A percentile compares a stretch with the other conserved stretches of the same genome.
These are phyloP conservation scores for Bacterosira constricta DNA, from an alignment of 108 stramenopile genomes.

Conservation along the genomic window DNA sequence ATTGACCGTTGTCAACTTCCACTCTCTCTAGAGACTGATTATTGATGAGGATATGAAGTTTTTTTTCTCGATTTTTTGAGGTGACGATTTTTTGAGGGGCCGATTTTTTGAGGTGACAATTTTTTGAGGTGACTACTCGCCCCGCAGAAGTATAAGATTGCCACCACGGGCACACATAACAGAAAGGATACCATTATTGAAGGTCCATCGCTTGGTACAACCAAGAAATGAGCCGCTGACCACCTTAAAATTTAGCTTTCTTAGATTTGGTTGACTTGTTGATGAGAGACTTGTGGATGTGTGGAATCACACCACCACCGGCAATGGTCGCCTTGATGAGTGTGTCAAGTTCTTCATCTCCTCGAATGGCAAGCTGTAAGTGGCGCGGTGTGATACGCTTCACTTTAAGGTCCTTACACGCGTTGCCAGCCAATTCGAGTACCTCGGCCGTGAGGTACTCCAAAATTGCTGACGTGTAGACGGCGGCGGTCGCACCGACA, in stretches of 20 bases:
- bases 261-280: constrained; percentile 1
- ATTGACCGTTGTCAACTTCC: background rate
- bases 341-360: constrained; percentile 98
- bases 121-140: background rate
- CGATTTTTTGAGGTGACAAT: too few species aligned
- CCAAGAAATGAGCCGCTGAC: background rate
- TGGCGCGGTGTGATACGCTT: constrained; percentile 99
- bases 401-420: constrained; percentile 99
- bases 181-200: background rate
- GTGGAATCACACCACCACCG: constrained; percentile 99
- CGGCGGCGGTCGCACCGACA: constrained; percentile 99
- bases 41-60: constrained; percentile 7
- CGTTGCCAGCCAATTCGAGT: constrained; percentile 98
- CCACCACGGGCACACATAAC: background rate
- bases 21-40: background rate
- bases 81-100: too few species aligned
- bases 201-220: background rate
- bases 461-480: constrained; percentile 99
- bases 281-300: constrained; percentile 79
- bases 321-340: constrained; percentile 99
- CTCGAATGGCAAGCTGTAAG: constrained; percentile 99
- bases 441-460: constrained; percentile 99
- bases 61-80: too few species aligned
- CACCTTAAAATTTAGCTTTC: background rate
- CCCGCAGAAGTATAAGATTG: background rate